Percentiles rank a stretch among this genome's conserved stretches.
Evolutionary conservation across 208 protist species (phyloP).

Genomic region (Acanthamoeba royreba): DNA sequence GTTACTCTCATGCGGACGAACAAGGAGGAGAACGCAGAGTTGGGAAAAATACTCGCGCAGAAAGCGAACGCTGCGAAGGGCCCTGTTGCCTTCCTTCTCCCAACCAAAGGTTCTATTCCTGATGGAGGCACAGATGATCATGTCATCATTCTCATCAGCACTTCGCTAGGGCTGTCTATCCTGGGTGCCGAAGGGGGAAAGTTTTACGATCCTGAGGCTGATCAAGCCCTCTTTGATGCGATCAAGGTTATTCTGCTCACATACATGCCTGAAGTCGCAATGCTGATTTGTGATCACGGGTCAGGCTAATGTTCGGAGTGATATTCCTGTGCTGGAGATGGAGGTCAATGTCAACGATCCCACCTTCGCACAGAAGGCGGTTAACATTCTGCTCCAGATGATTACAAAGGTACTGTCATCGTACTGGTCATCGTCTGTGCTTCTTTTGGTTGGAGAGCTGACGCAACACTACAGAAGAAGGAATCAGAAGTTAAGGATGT

Average conservation of each 20-base stretch:
- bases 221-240: constrained; percentile 7
- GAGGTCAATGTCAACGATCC: constrained; percentile 16
- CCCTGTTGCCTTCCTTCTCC: constrained; percentile 15
- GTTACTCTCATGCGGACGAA: constrained; percentile 1
- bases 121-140: too few relatives aligned
- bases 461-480: not conserved
- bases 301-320: not conserved
- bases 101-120: not conserved
- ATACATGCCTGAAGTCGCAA: not conserved
- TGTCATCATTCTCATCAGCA: not conserved
- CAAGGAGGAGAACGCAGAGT: not conserved
- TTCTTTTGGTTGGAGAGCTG: too few relatives aligned
- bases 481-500: not conserved
- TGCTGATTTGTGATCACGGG: not conserved
- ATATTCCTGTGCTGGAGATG: not conserved
- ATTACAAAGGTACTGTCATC: not conserved
- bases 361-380: not conserved
- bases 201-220: constrained; percentile 29
- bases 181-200: constrained; percentile 12
- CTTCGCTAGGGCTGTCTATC: not conserved
- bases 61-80: constrained; percentile 21
- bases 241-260: not conserved
- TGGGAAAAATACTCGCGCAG: constrained; percentile 29
- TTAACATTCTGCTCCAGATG: not conserved
- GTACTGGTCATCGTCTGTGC: not conserved